Conservation (phyloP, 805 yeast species). For the Kodamaea jinghongensis region DNA sequence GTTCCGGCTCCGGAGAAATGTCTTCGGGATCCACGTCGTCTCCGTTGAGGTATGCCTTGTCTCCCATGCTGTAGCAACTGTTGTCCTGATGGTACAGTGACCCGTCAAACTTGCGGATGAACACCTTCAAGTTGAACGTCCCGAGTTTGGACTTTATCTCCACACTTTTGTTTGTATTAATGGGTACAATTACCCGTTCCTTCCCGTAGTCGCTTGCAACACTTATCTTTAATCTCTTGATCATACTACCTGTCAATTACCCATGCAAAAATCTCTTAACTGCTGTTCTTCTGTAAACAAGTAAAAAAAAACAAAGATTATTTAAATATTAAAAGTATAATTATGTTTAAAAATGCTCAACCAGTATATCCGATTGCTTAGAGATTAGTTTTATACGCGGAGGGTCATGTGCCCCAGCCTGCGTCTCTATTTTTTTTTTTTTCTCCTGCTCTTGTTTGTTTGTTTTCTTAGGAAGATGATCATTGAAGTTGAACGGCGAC, state of each 20-base stretch:
- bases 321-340: neutral
- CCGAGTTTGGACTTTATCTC: conserved; percentile 39
- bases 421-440: no score
- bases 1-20: conserved; percentile 6
- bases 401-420: no score
- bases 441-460: no score
- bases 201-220: conserved; percentile 27
- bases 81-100: conserved; percentile 32
- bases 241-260: no score
- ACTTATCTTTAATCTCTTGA: conserved; percentile 32
- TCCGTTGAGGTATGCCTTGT: conserved; percentile 25
- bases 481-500: no score
- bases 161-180: conserved; percentile 40
- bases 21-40: conserved; percentile 9
- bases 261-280: no score
- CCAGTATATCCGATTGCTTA: no score
- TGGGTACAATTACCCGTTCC: conserved; percentile 34
- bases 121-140: conserved; percentile 35
- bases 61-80: conserved; percentile 31
- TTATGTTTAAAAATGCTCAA: neutral
- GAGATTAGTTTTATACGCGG: no score
- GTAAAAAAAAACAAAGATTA: neutral
- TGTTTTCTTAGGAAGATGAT: no score
- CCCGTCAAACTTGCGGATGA: conserved; percentile 49
- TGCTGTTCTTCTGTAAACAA: no score